Evolutionary conservation across 2,329 filamentous ascomycete species (phyloP).

Genomic region (Fusarium sp.): DNA sequence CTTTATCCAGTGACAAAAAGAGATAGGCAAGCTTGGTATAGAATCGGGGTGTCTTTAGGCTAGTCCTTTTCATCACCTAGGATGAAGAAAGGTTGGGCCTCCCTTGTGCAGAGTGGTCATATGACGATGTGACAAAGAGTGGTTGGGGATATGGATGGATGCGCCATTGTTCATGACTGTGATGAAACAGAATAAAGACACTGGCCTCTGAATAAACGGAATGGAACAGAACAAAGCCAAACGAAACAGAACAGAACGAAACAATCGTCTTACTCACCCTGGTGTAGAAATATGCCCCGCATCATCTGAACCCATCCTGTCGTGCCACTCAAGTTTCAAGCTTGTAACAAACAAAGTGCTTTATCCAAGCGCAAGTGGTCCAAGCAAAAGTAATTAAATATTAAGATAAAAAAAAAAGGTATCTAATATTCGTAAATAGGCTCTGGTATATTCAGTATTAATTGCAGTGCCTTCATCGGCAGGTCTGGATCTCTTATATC

Average conservation of each 20-base stretch:
- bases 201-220: constrained; percentile 1
- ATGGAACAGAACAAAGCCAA: not conserved
- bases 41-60: not conserved
- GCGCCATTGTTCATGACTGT: not conserved
- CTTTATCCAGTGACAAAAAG: not conserved
- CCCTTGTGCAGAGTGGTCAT: constrained; percentile 10
- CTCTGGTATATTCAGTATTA: not conserved
- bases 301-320: constrained; percentile 39
- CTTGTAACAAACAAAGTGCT: constrained; percentile 11
- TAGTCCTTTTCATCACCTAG: not conserved
- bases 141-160: not conserved
- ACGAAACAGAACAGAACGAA: constrained; percentile 22
- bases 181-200: not conserved
- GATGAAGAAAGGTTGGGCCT: not conserved
- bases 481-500: constrained; percentile 16
- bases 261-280: constrained; percentile 25
- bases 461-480: not conserved
- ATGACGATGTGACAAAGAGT: constrained; percentile 8
- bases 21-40: not conserved
- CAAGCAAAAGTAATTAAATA: not conserved
- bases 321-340: constrained; percentile 37
- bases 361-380: not conserved
- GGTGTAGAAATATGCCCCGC: constrained; percentile 30
- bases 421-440: not conserved
- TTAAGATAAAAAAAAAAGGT: not conserved